Base-by-base conservation (phyloP, 805 yeast genomes). In the Sungouiozyma intestinalis region DNA sequence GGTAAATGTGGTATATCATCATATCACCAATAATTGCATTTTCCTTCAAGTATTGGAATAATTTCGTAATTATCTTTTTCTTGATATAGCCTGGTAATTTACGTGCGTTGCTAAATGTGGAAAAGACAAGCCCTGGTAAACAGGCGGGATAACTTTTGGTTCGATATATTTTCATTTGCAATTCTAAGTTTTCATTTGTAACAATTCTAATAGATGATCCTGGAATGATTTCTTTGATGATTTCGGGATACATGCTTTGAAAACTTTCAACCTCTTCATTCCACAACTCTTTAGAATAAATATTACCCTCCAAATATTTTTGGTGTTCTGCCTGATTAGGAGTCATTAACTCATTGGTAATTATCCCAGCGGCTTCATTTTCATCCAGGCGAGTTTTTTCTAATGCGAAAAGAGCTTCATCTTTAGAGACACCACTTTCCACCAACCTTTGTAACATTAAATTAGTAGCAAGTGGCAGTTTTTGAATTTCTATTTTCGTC, bases 11-110 rank as follows among this genome's bases (percentile, higher is more conserved):
- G 55, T 68, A 82, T 1, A 87, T 59, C 63, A 80, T 74, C 52
- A 83, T 77, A 51, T 78, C 85, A 1, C 96, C 96, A 3, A 81
- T 24, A 4, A 77, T 51, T 9, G 67, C 65, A 29, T 65, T 61
- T 2, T 67, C 65, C 3, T 62, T 50, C 2, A 80, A 50, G 47
- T 71, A 67, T 9, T 62, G 55, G n/a, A 73, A 51, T 21, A 79
- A 57, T 31, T 69, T 71, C 16, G 69, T 60, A 2, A 78, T 47
- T 6, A 77, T 68, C n/a, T 81, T 73, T 13, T 74, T 48, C 48
- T 79, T 81, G 50, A 83, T 77, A 54, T 82, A 84, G 53, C 72
- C 77, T 9, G 95, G 87, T 35, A 86, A 62, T 42, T 73, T 73
- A 50, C 69, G 69, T 8, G 72, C 50, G 18, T 48, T 56, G 35